Percentiles rank a stretch among this genome's conserved stretches.
phyloP scores from a whole-genome alignment of 2,329 filamentous ascomycete genomes.

The Emericellopsis cladophorae region DNA sequence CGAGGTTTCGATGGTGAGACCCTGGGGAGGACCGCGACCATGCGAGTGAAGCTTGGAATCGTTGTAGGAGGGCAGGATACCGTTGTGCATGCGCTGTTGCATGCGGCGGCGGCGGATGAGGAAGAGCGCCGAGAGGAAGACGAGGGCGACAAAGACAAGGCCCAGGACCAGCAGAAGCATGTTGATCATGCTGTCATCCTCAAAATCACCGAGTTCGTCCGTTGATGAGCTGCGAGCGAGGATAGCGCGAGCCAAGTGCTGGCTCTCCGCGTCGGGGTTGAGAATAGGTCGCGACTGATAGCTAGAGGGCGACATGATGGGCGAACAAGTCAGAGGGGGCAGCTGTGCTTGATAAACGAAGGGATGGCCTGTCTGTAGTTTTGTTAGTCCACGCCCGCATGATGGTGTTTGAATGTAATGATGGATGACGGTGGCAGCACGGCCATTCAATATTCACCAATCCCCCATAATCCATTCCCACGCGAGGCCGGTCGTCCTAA shows the following conservation, averaged over 20 bases:
- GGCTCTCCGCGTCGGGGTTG: not conserved
- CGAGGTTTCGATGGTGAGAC: slow-evolving; percentile 45
- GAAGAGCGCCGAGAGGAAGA: slow-evolving; percentile 56
- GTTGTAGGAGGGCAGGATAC: slow-evolving; percentile 58
- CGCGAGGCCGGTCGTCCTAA: not conserved
- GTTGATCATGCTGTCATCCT: slow-evolving; percentile 53
- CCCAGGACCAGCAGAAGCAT: slow-evolving; percentile 70
- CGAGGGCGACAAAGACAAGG: slow-evolving; percentile 60
- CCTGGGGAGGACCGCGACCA: slow-evolving; percentile 36
- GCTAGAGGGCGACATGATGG: slow-evolving; percentile 1
- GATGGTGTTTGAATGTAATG: no score
- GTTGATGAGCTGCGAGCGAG: slow-evolving; percentile 2
- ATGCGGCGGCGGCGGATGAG: slow-evolving; percentile 43
- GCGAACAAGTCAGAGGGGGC: not conserved
- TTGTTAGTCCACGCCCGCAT: not conserved
- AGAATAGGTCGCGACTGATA: slow-evolving; percentile 1
- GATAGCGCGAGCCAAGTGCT: not conserved
- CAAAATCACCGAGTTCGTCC: slow-evolving; percentile 14
- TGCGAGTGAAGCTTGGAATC: slow-evolving; percentile 33
- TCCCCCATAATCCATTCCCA: not conserved
- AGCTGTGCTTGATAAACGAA: slow-evolving; percentile 1
- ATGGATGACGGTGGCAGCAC: not conserved
- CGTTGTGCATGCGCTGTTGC: slow-evolving; percentile 31
- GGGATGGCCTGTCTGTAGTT: slow-evolving; percentile 1
- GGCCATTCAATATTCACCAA: not conserved